Base-by-base conservation (phyloP, 2,329 filamentous ascomycete species). In the Aspergillus terreus region DNA sequence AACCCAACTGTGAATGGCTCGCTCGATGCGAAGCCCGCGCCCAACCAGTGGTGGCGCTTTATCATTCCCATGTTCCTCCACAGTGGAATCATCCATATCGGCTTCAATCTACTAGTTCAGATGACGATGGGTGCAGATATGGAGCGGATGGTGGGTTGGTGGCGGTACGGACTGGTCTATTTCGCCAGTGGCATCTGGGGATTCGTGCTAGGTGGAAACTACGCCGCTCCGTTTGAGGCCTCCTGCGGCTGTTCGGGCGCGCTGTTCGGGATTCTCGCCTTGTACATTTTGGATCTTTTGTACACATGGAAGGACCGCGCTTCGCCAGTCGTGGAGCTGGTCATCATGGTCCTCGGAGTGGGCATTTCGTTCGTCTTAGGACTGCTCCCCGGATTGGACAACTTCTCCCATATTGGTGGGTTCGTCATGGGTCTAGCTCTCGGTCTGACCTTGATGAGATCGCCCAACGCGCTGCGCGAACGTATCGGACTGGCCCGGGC, bases 31-130 rank as follows among this genome's bases (percentile, higher is more conserved):
- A 68, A 70, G 9, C 76, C 86, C 2, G 79, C 83, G 54, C 94
- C 94, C 0, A 85, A 97, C 67, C 94, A 99, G 70, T 99, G 94
- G 94, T 99, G 83, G 73, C 88, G 94, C 54, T 97, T 99, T 76
- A 96, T 99, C 65, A 76, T 87, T 1, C 92, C 94, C 36, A 96
- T 99, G 55, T 99, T 99, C 75, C 77, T 99, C 63, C 94, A 99
- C 65, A 91, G 90, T 1, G 94, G 94, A 12, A 74, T 99, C 50
- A 86, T 99, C 56, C 94, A 99, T 67, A 96, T 99, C 52, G 89
- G 84, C 14, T 96, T 97, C 80, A 99, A 99, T 72, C 80, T 99
- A 73, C 80, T 97, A 6, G 80, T 96, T 19, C 94, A 99, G 70
- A 73, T 96, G 64, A 95, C 90, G 0, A 82, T 97, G 50, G 94